Evolutionary conservation across 2,329 filamentous ascomycete species (phyloP).

Genomic region (Cryphonectria carpinicola): DNA sequence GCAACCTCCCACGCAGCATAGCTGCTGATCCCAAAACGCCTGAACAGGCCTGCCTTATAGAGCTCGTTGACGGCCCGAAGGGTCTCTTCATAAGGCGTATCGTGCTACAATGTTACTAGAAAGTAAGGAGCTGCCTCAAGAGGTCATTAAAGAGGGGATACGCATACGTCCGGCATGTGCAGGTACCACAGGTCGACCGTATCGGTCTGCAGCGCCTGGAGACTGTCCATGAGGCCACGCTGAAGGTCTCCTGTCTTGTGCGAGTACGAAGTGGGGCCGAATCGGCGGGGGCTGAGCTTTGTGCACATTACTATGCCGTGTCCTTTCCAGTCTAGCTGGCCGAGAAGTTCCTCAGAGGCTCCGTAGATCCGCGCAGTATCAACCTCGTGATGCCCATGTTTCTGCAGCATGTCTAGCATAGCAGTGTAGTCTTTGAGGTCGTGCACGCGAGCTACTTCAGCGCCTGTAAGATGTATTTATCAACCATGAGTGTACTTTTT

Average conservation of each 20-base stretch:
- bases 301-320: conserved; percentile 48
- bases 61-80: conserved; percentile 50
- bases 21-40: conserved; percentile 50
- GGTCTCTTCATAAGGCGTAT: conserved; percentile 48
- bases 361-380: conserved; percentile 72
- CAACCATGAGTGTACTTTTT: too few species aligned
- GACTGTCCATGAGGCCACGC: conserved; percentile 39
- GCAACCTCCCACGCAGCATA: conserved; percentile 51
- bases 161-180: conserved; percentile 48
- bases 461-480: conserved; percentile 24
- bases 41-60: conserved; percentile 49
- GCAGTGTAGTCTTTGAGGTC: conserved; percentile 57
- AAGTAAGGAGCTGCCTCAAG: too few species aligned
- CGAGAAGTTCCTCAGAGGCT: conserved; percentile 60
- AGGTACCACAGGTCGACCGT: conserved; percentile 54
- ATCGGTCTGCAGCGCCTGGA: conserved; percentile 43
- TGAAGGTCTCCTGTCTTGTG: conserved; percentile 38
- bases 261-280: conserved; percentile 23
- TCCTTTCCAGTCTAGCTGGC: conserved; percentile 41
- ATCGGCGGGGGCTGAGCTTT: conserved; percentile 43
- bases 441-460: conserved; percentile 36
- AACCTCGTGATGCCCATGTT: conserved; percentile 68
- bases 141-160: too few species aligned
- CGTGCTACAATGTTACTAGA: conserved; percentile 31
- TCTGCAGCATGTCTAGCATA: conserved; percentile 67